Percentiles rank a stretch among this genome's conserved stretches.
Conservation (phyloP, 2,329 filamentous ascomycete genomes). For the Pseudonectria foliicola region DNA sequence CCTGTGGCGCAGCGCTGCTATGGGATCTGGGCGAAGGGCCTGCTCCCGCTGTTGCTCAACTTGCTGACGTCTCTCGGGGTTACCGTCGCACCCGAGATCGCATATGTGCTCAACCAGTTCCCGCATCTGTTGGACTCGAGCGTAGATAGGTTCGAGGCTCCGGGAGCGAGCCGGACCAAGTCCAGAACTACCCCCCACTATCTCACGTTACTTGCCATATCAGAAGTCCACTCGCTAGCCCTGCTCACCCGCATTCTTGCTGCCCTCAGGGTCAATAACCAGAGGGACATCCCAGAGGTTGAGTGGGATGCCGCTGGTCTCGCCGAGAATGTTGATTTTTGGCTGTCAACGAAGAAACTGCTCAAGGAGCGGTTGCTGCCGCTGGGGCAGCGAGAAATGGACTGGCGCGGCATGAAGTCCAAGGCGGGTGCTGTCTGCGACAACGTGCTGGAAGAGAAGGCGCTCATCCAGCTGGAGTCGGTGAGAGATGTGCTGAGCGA, state of each 20-base stretch:
- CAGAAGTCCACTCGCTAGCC: conserved; percentile 71
- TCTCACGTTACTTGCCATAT: conserved; percentile 65
- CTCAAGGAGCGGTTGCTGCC: conserved; percentile 69
- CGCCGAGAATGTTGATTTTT: conserved; percentile 77
- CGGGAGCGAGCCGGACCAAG: conserved; percentile 46
- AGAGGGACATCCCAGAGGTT: conserved; percentile 65
- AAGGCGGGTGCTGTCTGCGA: conserved; percentile 35
- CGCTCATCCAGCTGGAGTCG: conserved; percentile 60
- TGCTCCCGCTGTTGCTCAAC: conserved; percentile 84
- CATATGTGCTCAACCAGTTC: conserved; percentile 84
- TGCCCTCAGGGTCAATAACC: conserved; percentile 56
- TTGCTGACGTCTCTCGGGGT: conserved; percentile 74
- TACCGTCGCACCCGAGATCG: conserved; percentile 76
- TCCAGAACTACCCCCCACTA: conserved; percentile 47
- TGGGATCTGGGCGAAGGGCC: conserved; percentile 80
- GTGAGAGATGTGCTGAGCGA: conserved; percentile 50
- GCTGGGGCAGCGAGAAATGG: conserved; percentile 63
- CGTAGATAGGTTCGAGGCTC: conserved; percentile 61
- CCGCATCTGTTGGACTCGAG: conserved; percentile 69
- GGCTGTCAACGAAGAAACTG: conserved; percentile 61
- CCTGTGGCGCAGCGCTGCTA: conserved; percentile 67
- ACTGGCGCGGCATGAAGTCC: conserved; percentile 44
- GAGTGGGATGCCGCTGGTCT: conserved; percentile 67
- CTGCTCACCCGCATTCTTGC: conserved; percentile 68
- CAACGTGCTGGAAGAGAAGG: conserved; percentile 67